Conservation (phyloP, 176 grass and related monocot genomes). For the Pontederia paniculata region DNA sequence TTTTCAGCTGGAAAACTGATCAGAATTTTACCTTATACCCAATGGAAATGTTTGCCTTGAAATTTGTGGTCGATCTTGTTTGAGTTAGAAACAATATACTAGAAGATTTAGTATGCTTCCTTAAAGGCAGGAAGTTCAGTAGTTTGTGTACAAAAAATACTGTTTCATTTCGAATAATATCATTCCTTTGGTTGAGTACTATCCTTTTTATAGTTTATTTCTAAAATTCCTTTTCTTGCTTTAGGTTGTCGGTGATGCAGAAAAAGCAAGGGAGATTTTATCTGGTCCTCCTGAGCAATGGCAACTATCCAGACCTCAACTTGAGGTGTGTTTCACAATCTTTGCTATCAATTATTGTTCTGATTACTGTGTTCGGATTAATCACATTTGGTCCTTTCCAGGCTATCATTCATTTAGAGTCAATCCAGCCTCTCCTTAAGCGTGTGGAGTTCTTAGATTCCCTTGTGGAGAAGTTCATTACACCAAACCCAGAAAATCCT, state of each 20-base stretch:
- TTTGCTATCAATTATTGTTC: neutral
- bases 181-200: no score
- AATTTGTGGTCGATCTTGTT: no score
- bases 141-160: no score
- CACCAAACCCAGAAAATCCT: constrained; percentile 36
- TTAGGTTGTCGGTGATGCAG: constrained; percentile 49
- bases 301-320: constrained; percentile 44
- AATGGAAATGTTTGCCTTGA: no score
- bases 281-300: constrained; percentile 33
- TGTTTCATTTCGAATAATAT: no score
- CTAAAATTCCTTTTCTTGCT: neutral
- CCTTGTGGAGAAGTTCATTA: constrained; percentile 78
- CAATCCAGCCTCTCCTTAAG: constrained; percentile 59
- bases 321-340: constrained; percentile 46
- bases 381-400: constrained; percentile 22
- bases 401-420: constrained; percentile 83
- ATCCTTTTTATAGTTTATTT: no score
- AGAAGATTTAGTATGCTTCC: no score
- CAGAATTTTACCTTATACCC: no score
- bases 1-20: no score
- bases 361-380: neutral
- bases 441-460: constrained; percentile 64
- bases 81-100: no score
- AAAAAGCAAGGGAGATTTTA: constrained; percentile 73
- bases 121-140: no score